These are phyloP conservation scores for Erodium texanum DNA, from an alignment of 441 rosid genomes.

Conservation along the genomic window DNA sequence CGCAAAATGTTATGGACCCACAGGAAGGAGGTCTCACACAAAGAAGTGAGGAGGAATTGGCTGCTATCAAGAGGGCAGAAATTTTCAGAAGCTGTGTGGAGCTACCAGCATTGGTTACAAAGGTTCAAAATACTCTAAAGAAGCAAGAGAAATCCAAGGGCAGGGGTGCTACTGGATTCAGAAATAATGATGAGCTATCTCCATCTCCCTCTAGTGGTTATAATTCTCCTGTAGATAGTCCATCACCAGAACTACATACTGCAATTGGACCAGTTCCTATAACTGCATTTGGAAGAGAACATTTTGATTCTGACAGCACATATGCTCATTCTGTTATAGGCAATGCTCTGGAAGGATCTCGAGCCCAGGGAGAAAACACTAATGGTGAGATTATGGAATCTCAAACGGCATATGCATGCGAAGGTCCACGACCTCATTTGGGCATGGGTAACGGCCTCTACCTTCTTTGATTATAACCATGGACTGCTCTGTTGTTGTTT, in stretches of 20 bases:
- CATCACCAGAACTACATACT: slow-evolving; percentile 16
- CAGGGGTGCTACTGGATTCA: slow-evolving; percentile 18
- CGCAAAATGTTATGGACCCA: slow-evolving; percentile 15
- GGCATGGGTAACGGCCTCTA: slow-evolving; percentile 31
- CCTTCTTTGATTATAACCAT: slow-evolving; percentile 5
- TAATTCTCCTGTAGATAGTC: slow-evolving; percentile 15
- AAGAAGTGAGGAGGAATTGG: slow-evolving; percentile 24
- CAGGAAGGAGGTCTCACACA: slow-evolving; percentile 20
- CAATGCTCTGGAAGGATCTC: slow-evolving; percentile 7
- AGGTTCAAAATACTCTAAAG: slow-evolving; percentile 19
- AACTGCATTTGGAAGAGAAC: slow-evolving; percentile 14
- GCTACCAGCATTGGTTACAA: slow-evolving; percentile 32
- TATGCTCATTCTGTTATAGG: slow-evolving; percentile 24
- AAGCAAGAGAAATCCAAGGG: slow-evolving; percentile 23
- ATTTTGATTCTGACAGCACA: slow-evolving; percentile 18
- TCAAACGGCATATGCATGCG: too few relatives aligned
- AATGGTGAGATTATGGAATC: too few relatives aligned
- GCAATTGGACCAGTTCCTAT: slow-evolving; percentile 17
- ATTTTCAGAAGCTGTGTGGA: slow-evolving; percentile 38
- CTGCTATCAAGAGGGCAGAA: slow-evolving; percentile 29
- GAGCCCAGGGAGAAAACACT: too few relatives aligned
- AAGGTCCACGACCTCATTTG: slow-evolving; percentile 6
- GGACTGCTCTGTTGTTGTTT: neutral
- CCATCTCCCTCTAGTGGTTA: slow-evolving; percentile 14
- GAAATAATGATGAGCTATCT: slow-evolving; percentile 18